Percentiles rank a stretch among this genome's conserved stretches.
Conservation (phyloP, 352 stramenopile genomes). For the Peronospora farinosa region DNA sequence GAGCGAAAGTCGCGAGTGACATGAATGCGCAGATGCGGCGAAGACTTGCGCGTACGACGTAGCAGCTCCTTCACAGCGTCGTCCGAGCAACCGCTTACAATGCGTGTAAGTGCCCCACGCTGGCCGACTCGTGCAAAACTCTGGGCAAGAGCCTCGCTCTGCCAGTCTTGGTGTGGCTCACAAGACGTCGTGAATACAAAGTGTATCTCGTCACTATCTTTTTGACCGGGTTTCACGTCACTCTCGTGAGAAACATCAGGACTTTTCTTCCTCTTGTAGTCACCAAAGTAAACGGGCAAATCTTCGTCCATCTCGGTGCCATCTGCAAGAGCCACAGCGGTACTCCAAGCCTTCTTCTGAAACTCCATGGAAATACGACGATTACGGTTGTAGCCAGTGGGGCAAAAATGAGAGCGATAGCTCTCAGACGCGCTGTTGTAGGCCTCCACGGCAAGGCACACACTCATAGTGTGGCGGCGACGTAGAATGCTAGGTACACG, state of each 20-base stretch:
- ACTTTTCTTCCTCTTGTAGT: constrained; percentile 40
- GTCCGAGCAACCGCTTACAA: constrained; percentile 59
- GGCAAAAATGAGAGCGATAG: constrained; percentile 50
- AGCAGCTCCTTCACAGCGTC: constrained; percentile 37
- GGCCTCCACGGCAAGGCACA: constrained; percentile 55
- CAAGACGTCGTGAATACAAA: constrained; percentile 76
- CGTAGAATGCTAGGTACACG: constrained; percentile 71
- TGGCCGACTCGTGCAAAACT: constrained; percentile 60
- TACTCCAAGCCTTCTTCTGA: constrained; percentile 32
- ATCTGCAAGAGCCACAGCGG: constrained; percentile 41
- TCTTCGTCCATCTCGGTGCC: constrained; percentile 26
- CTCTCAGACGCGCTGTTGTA: constrained; percentile 63
- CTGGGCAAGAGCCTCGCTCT: constrained; percentile 61
- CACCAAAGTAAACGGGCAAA: constrained; percentile 36
- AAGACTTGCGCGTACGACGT: constrained; percentile 24
- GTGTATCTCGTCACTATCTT: constrained; percentile 55
- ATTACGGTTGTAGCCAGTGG: constrained; percentile 66
- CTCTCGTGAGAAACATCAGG: constrained; percentile 1
- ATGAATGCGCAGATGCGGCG: constrained; percentile 49
- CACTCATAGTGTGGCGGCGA: constrained; percentile 65
- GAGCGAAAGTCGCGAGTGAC: constrained; percentile 49
- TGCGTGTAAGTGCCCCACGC: constrained; percentile 52
- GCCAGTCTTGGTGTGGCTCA: constrained; percentile 56
- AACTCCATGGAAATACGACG: constrained; percentile 58
- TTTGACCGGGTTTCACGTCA: constrained; percentile 28